Base-by-base conservation (phyloP, 2,329 filamentous ascomycete species). In the Hypoxylon sp. region DNA sequence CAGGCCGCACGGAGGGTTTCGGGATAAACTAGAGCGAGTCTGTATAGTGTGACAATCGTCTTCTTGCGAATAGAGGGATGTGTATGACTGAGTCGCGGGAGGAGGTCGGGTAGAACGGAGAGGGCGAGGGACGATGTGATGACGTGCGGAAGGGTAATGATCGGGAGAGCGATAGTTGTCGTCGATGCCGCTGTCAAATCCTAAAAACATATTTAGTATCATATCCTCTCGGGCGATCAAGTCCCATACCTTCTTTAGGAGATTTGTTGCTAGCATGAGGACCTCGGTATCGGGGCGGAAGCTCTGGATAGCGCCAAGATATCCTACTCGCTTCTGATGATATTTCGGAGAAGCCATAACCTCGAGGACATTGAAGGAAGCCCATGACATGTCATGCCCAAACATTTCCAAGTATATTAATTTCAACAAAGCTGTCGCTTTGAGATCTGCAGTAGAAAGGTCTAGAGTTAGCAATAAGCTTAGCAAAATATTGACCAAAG, bases 371-470 rank as follows among this genome's bases (percentile, higher is more conserved):
- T 99, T 93, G 82, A 99, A 99, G 11, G 94, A 94, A 3, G 96
- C 96, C 96, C 96, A 99, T 2, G 95, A 98, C 96, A 99, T 99
- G 81, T 98, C 96, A 79, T 98, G 93, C 13, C 96, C 96, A 74
- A 98, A 94, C 96, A 99, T 99, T 80, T 99, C 96, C 72, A 99
- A 89, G 80, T 99, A 99, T 58, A 98, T 91, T 75, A 99, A 88
- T 84, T 99, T 99, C 77, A 99, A 85, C 59, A 99, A 87, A 50
- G 96, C 96, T 35, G 94, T 98, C 19, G 96, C 94, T 85, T 99
- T 99, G 81, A 97, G 88, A 83, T 98, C 94, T 93, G 54, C 54
- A 47, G 26, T 3, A 24, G 31, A 24, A 47, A 57, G 52, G 60
- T 39, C 68, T 58, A 74, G 65, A 46, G 61, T 72, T 48, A 74